Evolutionary conservation across 2,329 filamentous ascomycete species (phyloP).

Genomic region (Aspergillus hortae): DNA sequence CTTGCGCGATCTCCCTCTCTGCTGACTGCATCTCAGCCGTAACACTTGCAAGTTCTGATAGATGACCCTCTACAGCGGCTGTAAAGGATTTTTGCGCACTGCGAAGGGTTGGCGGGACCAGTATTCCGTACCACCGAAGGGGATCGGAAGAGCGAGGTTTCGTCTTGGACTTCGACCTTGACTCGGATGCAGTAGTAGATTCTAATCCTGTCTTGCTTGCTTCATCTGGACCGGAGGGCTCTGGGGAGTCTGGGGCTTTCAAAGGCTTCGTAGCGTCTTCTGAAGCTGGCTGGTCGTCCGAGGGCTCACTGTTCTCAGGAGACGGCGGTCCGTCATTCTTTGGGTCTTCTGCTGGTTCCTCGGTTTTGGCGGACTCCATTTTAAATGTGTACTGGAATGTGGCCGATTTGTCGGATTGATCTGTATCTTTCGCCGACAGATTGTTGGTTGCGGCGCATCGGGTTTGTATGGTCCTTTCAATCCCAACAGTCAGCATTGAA

Average conservation of each 20-base stretch:
- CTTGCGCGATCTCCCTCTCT: conserved; percentile 35
- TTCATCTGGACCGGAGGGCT: conserved; percentile 3
- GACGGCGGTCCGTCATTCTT: not conserved
- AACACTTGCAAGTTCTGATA: conserved; percentile 37
- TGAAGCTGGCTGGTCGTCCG: not conserved
- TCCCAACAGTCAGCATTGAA: not conserved
- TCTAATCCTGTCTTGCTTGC: conserved; percentile 2
- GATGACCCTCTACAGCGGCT: conserved; percentile 31
- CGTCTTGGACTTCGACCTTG: conserved; percentile 20
- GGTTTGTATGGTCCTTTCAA: not conserved
- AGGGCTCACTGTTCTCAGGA: not conserved
- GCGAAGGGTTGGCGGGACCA: conserved; percentile 44
- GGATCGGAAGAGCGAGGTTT: conserved; percentile 38
- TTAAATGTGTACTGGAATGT: not conserved
- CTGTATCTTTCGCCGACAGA: no score
- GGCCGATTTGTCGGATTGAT: no score
- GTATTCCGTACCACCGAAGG: conserved; percentile 48
- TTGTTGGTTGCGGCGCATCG: no score
- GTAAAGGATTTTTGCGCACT: conserved; percentile 43
- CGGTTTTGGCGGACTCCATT: not conserved
- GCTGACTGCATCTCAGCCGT: conserved; percentile 38
- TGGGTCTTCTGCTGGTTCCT: not conserved
- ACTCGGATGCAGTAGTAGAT: conserved; percentile 4
- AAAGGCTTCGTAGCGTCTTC: not conserved
- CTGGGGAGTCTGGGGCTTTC: not conserved